Base-by-base conservation (phyloP, 805 yeast species). In the Suhomyces tanzawaensis region DNA sequence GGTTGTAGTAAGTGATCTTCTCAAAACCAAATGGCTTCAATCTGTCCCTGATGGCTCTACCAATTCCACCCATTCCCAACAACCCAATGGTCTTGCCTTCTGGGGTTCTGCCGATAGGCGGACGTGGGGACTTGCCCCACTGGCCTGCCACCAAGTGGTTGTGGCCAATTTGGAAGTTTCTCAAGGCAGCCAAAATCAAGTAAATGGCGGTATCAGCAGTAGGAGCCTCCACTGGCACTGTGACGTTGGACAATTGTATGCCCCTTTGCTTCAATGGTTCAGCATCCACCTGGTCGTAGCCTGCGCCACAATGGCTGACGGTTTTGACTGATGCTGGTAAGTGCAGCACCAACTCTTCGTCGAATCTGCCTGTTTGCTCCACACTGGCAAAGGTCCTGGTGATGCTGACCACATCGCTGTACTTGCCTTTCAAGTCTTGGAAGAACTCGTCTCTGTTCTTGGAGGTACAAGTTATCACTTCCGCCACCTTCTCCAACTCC, bases 1-100 rank as follows among this genome's bases (percentile, higher is more conserved):
- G 76, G 66, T 86, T 88, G 62, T 87, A 74, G 62, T 88, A 88
- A 26, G 82, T 60, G 46, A 84, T 76, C 51, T 77, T 79, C 23
- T 60, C 64, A 60, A 87, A 85, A 3, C 93, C 95, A 60, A 88
- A 87, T 7, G 91, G 90, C 47, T 64, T 62, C 45, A 85, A 70
- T 49, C 91, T 74, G 47, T 79, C 77, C 37, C 87, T 72, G 36
- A 88, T 79, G 21, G 86, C 85, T 41, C 89, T 77, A 32, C 96
- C 96, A 62, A 88, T 87, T 24, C 95, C 95, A 23, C 96, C 96
- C 77, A 88, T 73, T 12, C 96, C 96, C 36, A 84, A 67, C 38
- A 88, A 80, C 34, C 96, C 96, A 16, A 88, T 81, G 14, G 71
- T 71, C 54, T 82, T 82, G 7, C 86, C 87, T 45, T 71, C 79